Evolutionary conservation across 1,284 basidiomycete genomes (phyloP), one percentile per base, ranked within the genome.

Genomic region (Moniliophthora roreri): DNA sequence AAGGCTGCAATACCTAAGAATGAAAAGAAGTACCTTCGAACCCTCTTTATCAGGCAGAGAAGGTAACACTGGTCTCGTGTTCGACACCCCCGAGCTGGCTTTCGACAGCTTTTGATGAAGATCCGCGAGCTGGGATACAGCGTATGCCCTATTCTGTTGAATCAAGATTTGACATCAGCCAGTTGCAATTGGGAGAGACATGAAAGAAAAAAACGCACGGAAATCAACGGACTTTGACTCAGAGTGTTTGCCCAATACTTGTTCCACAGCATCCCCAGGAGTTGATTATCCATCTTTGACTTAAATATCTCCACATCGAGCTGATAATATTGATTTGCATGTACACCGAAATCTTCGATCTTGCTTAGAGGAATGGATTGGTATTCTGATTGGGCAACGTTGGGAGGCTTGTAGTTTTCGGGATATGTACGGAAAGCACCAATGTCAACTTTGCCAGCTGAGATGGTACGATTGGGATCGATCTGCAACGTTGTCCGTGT

Each of bases 241-340:
- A 99, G 79, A 0, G 96, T 98, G 62, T 93, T 95, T 16, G 96
- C 93, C 96, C 96, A 99, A 65, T 99, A 99, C 74, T 98, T 98
- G 76, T 99, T 98, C 96, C 96, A 99, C 20, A 99, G 72, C 65
- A 95, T 73, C 28, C 91, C 91, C 26, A 99, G 78, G 11, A 99
- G 72, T 62, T 94, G 85, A 18, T 85, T 86, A 65, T 99, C 96
- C 41, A 95, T 73, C 53, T 81, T 85, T 16, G 87, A 90, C 71
- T 96, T 98, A 83, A 98, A 99, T 51, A 97, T 89, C 68, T 96
- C 90, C 20, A 99, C 87, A 42, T 96, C 93, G 20, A 99, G 80
- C 15, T 86, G 89, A 68, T 99, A 99, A 69, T 99, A 99, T 58
- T 93, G 84, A 64, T 92, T 91, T n/a, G 96, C 95, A 66, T 99